A percentile compares a stretch with the other conserved stretches of the same genome.
phyloP scores from a whole-genome alignment of 73 alveolate species.

The Paramecium biaurelia region DNA sequence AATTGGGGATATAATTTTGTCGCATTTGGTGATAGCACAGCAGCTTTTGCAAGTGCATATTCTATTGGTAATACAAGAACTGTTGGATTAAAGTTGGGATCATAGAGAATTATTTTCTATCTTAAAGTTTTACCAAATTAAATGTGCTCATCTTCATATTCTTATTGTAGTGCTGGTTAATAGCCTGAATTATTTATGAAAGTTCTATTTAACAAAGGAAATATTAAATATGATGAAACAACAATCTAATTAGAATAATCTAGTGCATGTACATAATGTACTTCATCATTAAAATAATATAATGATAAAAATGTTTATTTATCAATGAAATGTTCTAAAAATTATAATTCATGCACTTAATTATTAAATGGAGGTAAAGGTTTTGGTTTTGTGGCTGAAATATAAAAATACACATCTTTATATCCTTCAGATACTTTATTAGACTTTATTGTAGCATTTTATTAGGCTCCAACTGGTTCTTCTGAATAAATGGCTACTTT shows the following conservation, averaged over 20 bases:
- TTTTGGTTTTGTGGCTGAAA: not conserved
- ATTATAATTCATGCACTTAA: not conserved
- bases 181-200: slow-evolving; percentile 29
- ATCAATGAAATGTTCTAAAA: not conserved
- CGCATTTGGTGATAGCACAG: not conserved
- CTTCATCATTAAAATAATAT: not conserved
- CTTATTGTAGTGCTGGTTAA: slow-evolving; percentile 14
- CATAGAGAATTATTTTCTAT: not conserved
- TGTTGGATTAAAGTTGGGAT: not conserved
- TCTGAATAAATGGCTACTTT: not conserved
- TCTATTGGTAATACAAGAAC: not conserved
- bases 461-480: slow-evolving; percentile 28
- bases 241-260: not conserved
- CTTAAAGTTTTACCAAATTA: not conserved
- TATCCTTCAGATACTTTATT: not conserved
- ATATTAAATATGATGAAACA: not conserved
- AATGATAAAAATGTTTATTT: not conserved
- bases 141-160: not conserved
- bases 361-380: slow-evolving; percentile 1
- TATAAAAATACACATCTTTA: not conserved
- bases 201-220: not conserved
- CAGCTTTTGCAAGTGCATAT: not conserved
- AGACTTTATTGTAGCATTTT: slow-evolving; percentile 29
- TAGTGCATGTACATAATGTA: not conserved
- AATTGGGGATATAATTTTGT: slow-evolving; percentile 17